Conservation (phyloP, 2,329 filamentous ascomycete genomes). For the Fusarium hostae region DNA sequence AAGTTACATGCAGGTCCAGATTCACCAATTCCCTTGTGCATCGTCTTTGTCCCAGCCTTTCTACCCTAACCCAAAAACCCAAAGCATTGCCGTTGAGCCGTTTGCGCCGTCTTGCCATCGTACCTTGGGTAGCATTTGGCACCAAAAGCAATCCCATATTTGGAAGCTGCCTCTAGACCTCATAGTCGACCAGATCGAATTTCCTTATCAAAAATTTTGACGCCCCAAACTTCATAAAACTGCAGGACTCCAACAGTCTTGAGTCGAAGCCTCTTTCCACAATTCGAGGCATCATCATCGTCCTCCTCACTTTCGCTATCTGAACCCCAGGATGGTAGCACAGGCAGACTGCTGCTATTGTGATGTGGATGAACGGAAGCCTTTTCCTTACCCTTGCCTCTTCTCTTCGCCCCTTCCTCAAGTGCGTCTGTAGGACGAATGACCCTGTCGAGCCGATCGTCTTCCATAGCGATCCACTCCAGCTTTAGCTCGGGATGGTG, state of each 20-base stretch:
- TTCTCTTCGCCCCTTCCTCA: slow-evolving; percentile 46
- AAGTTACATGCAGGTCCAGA: slow-evolving; percentile 2
- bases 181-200: slow-evolving; percentile 53
- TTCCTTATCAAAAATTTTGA: slow-evolving; percentile 70
- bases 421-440: slow-evolving; percentile 52
- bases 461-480: slow-evolving; percentile 68
- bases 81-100: slow-evolving; percentile 1
- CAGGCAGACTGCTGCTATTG: slow-evolving; percentile 40
- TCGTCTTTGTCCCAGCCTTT: slow-evolving; percentile 2
- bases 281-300: slow-evolving; percentile 46
- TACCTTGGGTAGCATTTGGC: background rate
- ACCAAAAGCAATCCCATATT: slow-evolving; percentile 8
- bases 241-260: slow-evolving; percentile 52
- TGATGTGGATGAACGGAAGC: slow-evolving; percentile 27
- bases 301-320: slow-evolving; percentile 51
- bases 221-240: slow-evolving; percentile 57
- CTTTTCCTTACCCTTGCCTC: slow-evolving; percentile 52
- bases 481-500: slow-evolving; percentile 66
- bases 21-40: background rate
- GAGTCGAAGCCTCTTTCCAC: slow-evolving; percentile 49
- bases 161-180: background rate
- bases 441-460: slow-evolving; percentile 61
- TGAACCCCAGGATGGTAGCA: slow-evolving; percentile 46
- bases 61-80: slow-evolving; percentile 6
- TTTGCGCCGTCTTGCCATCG: slow-evolving; percentile 20